Percentiles rank a stretch among this genome's conserved stretches.
These are phyloP conservation scores for Tardiomyces digboiensis DNA, from an alignment of 1,139 yeast genomes.

Conservation along the genomic window DNA sequence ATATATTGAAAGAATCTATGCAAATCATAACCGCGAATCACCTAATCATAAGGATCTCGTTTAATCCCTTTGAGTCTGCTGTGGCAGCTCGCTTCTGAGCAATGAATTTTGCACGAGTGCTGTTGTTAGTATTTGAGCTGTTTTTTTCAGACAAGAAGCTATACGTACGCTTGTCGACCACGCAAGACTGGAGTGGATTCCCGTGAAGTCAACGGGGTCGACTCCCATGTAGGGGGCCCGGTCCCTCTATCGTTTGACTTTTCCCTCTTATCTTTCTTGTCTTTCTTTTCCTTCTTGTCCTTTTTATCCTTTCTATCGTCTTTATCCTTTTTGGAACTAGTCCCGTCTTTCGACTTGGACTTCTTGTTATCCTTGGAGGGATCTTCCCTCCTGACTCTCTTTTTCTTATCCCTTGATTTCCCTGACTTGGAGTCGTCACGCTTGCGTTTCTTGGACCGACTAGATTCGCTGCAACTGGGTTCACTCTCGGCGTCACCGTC, in stretches of 20 bases:
- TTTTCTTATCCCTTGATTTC: no score
- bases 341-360: constrained; percentile 22
- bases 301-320: constrained; percentile 59
- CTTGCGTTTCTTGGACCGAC: constrained; percentile 9
- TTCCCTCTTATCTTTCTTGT: constrained; percentile 16
- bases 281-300: constrained; percentile 30
- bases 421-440: not conserved
- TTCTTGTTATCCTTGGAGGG: constrained; percentile 9
- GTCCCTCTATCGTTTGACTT: constrained; percentile 12
- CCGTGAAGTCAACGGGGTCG: not conserved
- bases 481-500: constrained; percentile 13
- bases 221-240: constrained; percentile 1
- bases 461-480: not conserved
- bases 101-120: constrained; percentile 77
- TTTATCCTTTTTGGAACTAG: constrained; percentile 15
- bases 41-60: constrained; percentile 83
- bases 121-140: no score
- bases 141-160: no score
- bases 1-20: no score
- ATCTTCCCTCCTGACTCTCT: no score
- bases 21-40: no score
- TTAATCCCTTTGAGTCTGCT: constrained; percentile 77
- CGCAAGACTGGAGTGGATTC: constrained; percentile 31
- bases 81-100: constrained; percentile 87
- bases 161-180: constrained; percentile 67